These are phyloP conservation scores for Osmanthus fragrans DNA, from an alignment of 257 asterid species.

Conservation along the genomic window DNA sequence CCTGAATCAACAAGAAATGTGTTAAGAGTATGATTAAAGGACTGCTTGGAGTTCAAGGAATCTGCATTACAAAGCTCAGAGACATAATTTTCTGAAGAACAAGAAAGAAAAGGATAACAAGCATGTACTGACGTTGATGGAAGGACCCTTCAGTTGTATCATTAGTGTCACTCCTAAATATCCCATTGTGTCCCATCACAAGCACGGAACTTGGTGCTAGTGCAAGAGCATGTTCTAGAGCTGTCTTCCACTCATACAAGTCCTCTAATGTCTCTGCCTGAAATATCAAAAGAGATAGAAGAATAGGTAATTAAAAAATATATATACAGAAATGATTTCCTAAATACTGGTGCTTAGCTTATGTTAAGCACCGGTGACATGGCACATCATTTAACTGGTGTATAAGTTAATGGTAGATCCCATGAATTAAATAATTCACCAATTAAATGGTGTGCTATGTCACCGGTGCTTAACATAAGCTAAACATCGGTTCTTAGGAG, in stretches of 20 bases:
- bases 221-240: slow-evolving; percentile 85
- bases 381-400: too few relatives aligned
- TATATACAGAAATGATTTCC: too few relatives aligned
- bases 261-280: slow-evolving; percentile 91
- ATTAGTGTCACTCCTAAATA: slow-evolving; percentile 68
- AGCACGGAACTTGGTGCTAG: slow-evolving; percentile 94
- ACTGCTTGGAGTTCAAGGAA: background rate
- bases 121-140: slow-evolving; percentile 64
- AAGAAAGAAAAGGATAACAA: slow-evolving; percentile 1
- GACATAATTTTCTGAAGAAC: slow-evolving; percentile 6
- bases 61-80: slow-evolving; percentile 9
- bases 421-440: too few relatives aligned
- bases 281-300: slow-evolving; percentile 26
- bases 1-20: slow-evolving; percentile 45
- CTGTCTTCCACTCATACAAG: slow-evolving; percentile 92
- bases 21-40: background rate
- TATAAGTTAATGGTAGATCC: too few relatives aligned
- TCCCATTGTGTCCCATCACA: slow-evolving; percentile 91
- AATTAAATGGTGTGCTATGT: too few relatives aligned
- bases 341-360: too few relatives aligned
- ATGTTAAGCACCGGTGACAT: too few relatives aligned
- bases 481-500: too few relatives aligned
- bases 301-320: background rate
- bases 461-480: too few relatives aligned
- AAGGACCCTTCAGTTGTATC: slow-evolving; percentile 75